phyloP scores from a whole-genome alignment of 495 filamentous ascomycete species.

The Talaromyces stipitatus region DNA sequence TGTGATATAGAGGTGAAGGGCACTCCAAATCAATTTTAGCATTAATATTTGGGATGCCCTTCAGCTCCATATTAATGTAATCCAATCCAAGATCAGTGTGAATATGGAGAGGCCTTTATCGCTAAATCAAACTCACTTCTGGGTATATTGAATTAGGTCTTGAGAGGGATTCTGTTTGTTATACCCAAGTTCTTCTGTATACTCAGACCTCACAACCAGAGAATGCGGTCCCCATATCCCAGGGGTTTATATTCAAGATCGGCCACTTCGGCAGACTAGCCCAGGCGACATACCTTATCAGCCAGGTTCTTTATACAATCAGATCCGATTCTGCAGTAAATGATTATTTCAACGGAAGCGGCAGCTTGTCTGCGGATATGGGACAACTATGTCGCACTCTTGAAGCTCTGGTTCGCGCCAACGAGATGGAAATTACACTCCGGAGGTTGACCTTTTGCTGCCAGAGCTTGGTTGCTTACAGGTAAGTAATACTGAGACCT shows the following conservation, averaged over 20 bases:
- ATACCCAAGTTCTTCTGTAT: too few species aligned
- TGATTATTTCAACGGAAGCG: background rate
- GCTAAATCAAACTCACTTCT: too few species aligned
- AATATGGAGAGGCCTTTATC: too few species aligned
- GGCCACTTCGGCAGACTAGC: slow-evolving; percentile 3
- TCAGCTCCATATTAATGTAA: too few species aligned
- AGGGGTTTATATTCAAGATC: background rate
- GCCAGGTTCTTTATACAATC: background rate
- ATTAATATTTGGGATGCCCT: too few species aligned
- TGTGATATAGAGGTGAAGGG: too few species aligned
- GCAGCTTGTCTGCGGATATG: background rate
- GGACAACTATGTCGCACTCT: background rate
- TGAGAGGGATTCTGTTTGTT: too few species aligned
- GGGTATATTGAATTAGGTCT: too few species aligned
- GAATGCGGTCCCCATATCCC: background rate
- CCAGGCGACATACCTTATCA: slow-evolving; percentile 1
- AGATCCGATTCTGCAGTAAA: background rate
- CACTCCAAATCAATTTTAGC: too few species aligned
- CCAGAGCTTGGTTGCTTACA: background rate
- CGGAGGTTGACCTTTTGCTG: background rate
- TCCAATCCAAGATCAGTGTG: too few species aligned
- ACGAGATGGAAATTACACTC: background rate
- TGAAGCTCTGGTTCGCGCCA: background rate
- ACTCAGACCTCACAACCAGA: background rate
- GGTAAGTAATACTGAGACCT: background rate